Evolutionary conservation across 2,329 filamentous ascomycete genomes (phyloP), one percentile per base, ranked within the genome.

Genomic region (Kalmusia sp.): DNA sequence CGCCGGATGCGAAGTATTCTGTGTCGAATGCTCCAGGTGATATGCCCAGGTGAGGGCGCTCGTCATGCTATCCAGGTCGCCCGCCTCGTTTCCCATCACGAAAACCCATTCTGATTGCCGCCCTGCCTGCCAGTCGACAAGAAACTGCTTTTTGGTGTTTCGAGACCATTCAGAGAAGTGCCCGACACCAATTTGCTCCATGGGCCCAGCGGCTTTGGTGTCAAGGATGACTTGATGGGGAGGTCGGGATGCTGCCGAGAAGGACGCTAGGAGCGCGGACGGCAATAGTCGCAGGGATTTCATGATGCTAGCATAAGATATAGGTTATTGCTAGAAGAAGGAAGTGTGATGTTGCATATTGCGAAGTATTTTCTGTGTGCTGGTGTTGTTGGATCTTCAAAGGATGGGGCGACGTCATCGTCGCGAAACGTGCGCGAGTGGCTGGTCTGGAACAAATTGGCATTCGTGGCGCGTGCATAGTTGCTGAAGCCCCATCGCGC

Each of bases 161-260:
- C 78, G 76, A 22, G 74, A 77, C 78, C 78, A 80, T 59, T 80
- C 77, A 63, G 76, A 78, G 64, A 80, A 80, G 65, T 80, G 78
- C 27, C 78, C 78, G 11, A 79, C 77, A 14, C 78, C 78, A 12
- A 64, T 40, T 1, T 34, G n/a, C 12, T 46, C 44, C 8, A 49
- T 45, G 46, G 57, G 62, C 44, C 40, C 22, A 25, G 49, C 25
- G 11, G 12, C 48, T 38, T 56, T 54, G 34, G 52, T 51, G 49
- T 57, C 54, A 22, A 67, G 54, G 15, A 65, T 33, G n/a, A 39
- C 19, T 39, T 70, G 67, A 22, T 58, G 55, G 11, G 60, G 41
- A 27, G 55, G 43, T 38, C 27, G 33, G 33, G 37, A 39, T 6
- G 50, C 50, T n/a, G 37, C 31, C 24, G 39, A 31, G 28, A 45